Evolutionary conservation across 2,329 filamentous ascomycete genomes (phyloP), one percentile per base, ranked within the genome.

Genomic region (Penicillium capsulatum): DNA sequence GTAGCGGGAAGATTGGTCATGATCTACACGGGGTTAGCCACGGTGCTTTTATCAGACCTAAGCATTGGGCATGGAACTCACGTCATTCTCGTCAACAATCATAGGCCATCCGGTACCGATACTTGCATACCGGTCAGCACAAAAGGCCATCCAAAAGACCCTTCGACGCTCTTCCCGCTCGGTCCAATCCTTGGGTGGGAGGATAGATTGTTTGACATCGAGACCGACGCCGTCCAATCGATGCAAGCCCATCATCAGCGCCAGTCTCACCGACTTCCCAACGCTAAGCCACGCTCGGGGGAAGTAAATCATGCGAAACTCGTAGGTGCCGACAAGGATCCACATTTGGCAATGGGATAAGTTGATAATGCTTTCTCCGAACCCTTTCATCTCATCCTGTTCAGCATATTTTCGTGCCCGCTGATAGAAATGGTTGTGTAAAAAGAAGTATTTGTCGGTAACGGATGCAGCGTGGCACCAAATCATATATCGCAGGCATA

Each of bases 271-370:
- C 3, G 84, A 84, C 45, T 86, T 76, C 15, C 91, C 92, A 2
- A 86, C 84, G 52, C 86, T 96, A 69, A 95, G 80, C 92, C 92
- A 97, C 1, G 92, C 92, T 50, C 92, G 75, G 1, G 92, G 91
- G 54, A 97, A 97, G 63, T 89, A 94, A 86, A 97, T 95, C 76
- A 86, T 85, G 68, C 91, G 95, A 72, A 96, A 97, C 64, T 98
- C 92, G 56, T 94, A 96, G 0, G 78, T 81, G 4, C 82, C 79
- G 33, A 94, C 74, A 14, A 97, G 70, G 17, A 81, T 73, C 75
- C 94, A 94, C 1, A 86, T 80, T 63, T 98, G 92, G 35, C 84
- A 86, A 63, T 95, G 87, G 11, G 84, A 83, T 19, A 96, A 73
- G 1, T 84, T 91, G 51, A 96, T 85, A 61, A 94, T 85, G 50